Base-by-base conservation (phyloP, 257 asterid genomes). In the Cruciata laevipes region DNA sequence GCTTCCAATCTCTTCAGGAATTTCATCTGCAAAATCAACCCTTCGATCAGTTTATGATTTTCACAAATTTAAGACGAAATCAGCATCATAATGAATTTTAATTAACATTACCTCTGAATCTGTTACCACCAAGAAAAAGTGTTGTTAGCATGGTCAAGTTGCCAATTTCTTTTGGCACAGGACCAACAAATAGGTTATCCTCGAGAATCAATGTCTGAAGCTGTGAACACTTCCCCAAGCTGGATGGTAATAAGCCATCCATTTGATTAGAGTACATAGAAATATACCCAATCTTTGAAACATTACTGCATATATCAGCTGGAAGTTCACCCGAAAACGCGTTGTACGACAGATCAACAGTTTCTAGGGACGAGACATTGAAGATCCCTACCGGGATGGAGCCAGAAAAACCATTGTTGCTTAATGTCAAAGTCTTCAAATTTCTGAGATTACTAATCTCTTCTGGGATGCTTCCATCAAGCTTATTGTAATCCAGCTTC, bases 131-230 rank as follows among this genome's bases (percentile, higher is more conserved):
- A 23, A 82, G 77, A 47, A 40, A 51, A 69, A 82, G 55, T 0
- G 11, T 1, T 32, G 4, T 25, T 1, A 82, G 75, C 30, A 24
- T 47, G 13, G 77, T 75, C 53, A 77, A 58, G 74, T 77, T 79
- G 53, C 84, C 79, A 12, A 79, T 61, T 49, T 68, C 80, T 73
- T 69, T 69, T 32, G 80, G 83, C 52, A 77, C 60, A 60, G 37
- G 40, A 33, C 86, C 82, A 0, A 1, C 49, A 69, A 76, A 78
- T 2, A 68, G 32, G 69, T 81, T 78, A 13, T 27, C 63, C 31
- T 69, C 20, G 21, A 78, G 44, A 4, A 70, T 27, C 44, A 81
- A 17, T 18, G 55, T 14, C 65, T 63, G 40, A 10, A 75, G 79
- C 64, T 64, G 23, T 9, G 52, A 18, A 37, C 80, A 75, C 49